Conservation (phyloP, 2,329 filamentous ascomycete species). For the Aureobasidium vineae region DNA sequence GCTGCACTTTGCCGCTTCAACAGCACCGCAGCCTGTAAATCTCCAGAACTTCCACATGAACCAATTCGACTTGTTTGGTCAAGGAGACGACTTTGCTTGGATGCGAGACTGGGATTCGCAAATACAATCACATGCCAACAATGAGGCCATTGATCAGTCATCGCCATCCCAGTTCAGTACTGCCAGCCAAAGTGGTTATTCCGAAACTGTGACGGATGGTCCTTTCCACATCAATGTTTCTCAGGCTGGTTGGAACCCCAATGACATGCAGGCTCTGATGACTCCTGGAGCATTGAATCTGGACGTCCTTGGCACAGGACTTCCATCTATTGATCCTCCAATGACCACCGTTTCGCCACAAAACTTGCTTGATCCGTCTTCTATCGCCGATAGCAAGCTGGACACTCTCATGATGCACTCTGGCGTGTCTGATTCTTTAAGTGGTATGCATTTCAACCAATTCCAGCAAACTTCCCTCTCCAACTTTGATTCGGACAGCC, state of each 20-base stretch:
- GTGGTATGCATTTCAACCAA: constrained; percentile 49
- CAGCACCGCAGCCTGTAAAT: constrained; percentile 44
- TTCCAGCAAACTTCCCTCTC: constrained; percentile 56
- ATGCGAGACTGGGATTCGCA: constrained; percentile 76
- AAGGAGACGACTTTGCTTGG: constrained; percentile 82
- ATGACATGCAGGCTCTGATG: constrained; percentile 65
- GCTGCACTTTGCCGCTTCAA: constrained; percentile 75
- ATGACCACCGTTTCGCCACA: constrained; percentile 75
- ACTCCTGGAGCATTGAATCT: constrained; percentile 67
- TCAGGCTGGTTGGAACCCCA: constrained; percentile 60
- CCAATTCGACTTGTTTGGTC: constrained; percentile 48
- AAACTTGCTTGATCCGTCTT: constrained; percentile 65
- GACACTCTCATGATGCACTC: constrained; percentile 62
- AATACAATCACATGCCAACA: constrained; percentile 62
- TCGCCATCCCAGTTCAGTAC: constrained; percentile 96
- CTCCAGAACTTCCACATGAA: constrained; percentile 47
- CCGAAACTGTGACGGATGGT: constrained; percentile 87
- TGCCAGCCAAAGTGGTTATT: constrained; percentile 85
- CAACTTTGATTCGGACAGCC: constrained; percentile 67
- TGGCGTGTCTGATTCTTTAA: constrained; percentile 64
- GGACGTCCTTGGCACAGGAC: constrained; percentile 70
- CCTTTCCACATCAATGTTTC: constrained; percentile 32
- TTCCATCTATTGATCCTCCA: constrained; percentile 70
- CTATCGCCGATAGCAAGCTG: constrained; percentile 67
- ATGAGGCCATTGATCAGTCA: constrained; percentile 84